Evolutionary conservation across 371 early-diverging fungal genomes (phyloP).

Genomic region (Mortierella sp.): DNA sequence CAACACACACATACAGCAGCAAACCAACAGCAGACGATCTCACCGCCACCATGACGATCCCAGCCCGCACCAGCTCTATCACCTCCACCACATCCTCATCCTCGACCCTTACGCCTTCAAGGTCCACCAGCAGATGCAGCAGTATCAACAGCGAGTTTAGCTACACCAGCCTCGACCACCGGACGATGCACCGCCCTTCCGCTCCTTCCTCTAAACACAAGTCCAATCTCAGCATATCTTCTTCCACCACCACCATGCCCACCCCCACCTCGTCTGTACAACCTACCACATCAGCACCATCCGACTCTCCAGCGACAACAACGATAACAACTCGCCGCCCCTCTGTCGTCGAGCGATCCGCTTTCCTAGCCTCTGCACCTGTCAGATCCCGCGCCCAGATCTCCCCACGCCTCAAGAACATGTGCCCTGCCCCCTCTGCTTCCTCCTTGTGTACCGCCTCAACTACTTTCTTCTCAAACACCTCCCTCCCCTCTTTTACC

Average conservation of each 20-base stretch:
- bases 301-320: background rate
- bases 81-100: conserved; percentile 2
- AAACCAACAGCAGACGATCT: conserved; percentile 18
- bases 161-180: conserved; percentile 32
- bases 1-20: background rate
- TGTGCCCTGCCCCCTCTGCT: conserved; percentile 1
- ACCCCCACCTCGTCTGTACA: background rate
- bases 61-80: conserved; percentile 21
- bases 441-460: conserved; percentile 5
- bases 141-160: conserved; percentile 24
- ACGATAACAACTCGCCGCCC: background rate
- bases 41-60: background rate
- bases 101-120: background rate
- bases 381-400: conserved; percentile 21
- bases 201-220: background rate
- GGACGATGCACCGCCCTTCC: conserved; percentile 37
- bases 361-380: conserved; percentile 40
- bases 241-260: background rate
- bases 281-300: background rate
- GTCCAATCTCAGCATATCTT: background rate
- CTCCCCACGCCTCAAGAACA: conserved; percentile 14
- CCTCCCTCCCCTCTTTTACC: background rate
- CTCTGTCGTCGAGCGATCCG: conserved; percentile 23
- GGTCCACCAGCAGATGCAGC: conserved; percentile 20
- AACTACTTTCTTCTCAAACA: background rate